A percentile compares a stretch with the other conserved stretches of the same genome.
phyloP scores from a whole-genome alignment of 2,329 filamentous ascomycete species.

The Arachnomyces sp. region DNA sequence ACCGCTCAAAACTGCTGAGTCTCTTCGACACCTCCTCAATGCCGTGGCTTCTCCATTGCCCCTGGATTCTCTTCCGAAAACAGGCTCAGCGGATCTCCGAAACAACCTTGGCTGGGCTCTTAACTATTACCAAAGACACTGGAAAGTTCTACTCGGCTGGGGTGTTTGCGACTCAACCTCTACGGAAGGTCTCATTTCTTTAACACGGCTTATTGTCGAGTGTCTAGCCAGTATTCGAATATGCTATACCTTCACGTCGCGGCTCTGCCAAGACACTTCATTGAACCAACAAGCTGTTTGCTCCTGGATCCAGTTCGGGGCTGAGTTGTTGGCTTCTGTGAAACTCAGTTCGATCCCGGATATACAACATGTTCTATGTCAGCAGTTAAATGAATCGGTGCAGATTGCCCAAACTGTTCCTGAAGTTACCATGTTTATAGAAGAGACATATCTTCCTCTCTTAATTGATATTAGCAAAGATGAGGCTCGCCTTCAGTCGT shows the following conservation, averaged over 20 bases:
- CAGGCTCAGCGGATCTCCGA: conserved; percentile 18
- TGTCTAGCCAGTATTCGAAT: conserved; percentile 20
- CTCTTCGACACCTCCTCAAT: conserved; percentile 24
- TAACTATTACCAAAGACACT: conserved; percentile 26
- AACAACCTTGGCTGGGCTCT: conserved; percentile 27
- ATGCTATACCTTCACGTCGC: conserved; percentile 16
- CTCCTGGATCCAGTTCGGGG: conserved; percentile 23
- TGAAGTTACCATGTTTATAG: conserved; percentile 16
- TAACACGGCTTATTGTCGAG: conserved; percentile 16
- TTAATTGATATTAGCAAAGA: conserved; percentile 18
- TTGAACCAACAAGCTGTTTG: conserved; percentile 22
- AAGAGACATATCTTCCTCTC: conserved; percentile 19
- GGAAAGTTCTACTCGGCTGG: conserved; percentile 23
- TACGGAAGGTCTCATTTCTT: conserved; percentile 15
- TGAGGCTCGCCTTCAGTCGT: conserved; percentile 11
- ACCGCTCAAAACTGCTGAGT: conserved; percentile 18
- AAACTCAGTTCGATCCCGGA: conserved; percentile 16
- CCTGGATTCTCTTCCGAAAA: conserved; percentile 9
- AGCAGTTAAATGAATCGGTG: conserved; percentile 21
- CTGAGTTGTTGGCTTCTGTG: conserved; percentile 21
- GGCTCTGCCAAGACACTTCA: conserved; percentile 12
- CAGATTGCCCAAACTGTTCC: conserved; percentile 15
- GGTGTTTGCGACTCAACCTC: conserved; percentile 14
- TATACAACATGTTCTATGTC: conserved; percentile 24
- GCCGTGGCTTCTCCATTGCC: conserved; percentile 18